Percentiles rank a stretch among this genome's conserved stretches.
Conservation (phyloP, 2,329 filamentous ascomycete genomes). For the Phialophora tarda region DNA sequence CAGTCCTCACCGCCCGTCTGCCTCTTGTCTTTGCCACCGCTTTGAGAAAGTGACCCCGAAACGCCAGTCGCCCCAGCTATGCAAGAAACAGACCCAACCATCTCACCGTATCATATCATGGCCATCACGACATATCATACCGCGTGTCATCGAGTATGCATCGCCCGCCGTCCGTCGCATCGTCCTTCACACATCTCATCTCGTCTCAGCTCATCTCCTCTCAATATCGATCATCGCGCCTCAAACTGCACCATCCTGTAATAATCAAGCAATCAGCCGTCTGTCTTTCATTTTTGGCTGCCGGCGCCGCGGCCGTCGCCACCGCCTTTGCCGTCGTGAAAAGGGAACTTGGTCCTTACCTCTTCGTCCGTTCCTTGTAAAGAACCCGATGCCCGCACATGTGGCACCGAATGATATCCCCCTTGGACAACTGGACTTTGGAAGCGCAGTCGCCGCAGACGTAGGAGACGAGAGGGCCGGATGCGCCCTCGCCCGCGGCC, state of each 20-base stretch:
- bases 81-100: constrained; percentile 2
- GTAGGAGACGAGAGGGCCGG: constrained; percentile 67
- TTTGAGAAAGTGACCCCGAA: neutral
- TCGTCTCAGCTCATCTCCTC: neutral
- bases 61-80: neutral
- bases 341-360: constrained; percentile 59
- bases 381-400: constrained; percentile 94
- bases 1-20: too few species aligned
- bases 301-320: too few species aligned
- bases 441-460: constrained; percentile 84
- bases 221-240: constrained; percentile 68
- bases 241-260: constrained; percentile 97
- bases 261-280: constrained; percentile 20
- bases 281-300: neutral
- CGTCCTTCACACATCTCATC: neutral
- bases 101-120: neutral
- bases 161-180: too few species aligned
- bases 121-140: neutral
- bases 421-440: constrained; percentile 75
- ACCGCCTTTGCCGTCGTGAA: neutral
- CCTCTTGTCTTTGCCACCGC: neutral
- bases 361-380: constrained; percentile 97
- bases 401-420: constrained; percentile 83
- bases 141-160: neutral
- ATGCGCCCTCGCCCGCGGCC: constrained; percentile 46